Conservation (phyloP, 1,139 yeast genomes). For the Arxiozyma bovina region DNA sequence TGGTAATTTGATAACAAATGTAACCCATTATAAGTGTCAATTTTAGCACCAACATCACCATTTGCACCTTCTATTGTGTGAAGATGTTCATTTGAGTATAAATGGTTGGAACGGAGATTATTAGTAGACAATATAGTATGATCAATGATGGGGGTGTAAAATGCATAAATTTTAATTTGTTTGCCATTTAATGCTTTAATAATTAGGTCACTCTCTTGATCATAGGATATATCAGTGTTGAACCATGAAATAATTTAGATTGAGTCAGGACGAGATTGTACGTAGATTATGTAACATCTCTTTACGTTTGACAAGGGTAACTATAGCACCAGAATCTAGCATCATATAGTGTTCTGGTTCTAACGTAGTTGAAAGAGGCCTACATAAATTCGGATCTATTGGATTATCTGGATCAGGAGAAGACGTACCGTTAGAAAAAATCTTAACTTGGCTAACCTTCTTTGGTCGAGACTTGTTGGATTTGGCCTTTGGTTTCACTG, state of each 20-base stretch:
- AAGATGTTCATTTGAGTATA: no score
- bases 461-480: no score
- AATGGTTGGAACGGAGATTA: not conserved
- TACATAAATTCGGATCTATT: no score
- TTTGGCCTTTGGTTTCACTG: no score
- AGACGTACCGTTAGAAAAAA: no score
- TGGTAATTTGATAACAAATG: not conserved
- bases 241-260: not conserved
- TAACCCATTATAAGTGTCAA: not conserved
- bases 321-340: not conserved
- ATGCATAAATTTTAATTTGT: not conserved
- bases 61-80: no score
- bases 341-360: not conserved
- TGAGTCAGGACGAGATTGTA: not conserved
- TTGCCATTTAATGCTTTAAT: not conserved
- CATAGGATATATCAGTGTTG: not conserved
- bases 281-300: not conserved
- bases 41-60: no score
- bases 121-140: not conserved
- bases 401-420: no score
- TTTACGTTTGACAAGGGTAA: not conserved
- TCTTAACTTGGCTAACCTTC: no score
- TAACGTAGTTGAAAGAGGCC: no score
- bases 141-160: not conserved
- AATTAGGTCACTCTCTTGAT: not conserved